Evolutionary conservation across 116 monocot genomes (phyloP), one percentile per base, ranked within the genome.

Genomic region (Trichopus zeylanicus): DNA sequence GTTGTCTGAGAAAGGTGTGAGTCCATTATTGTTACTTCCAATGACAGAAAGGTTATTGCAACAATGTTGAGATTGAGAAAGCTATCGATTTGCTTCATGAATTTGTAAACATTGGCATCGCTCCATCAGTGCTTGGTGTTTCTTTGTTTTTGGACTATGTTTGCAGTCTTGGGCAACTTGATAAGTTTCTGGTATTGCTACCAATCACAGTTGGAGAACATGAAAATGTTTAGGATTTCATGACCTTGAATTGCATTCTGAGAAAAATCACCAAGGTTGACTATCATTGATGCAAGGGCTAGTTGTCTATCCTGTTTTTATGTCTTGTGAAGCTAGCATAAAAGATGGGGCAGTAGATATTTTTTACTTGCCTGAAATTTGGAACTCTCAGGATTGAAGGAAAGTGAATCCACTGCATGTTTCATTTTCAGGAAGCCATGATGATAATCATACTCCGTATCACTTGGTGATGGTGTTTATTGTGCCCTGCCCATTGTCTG

Each of bases 71-170:
- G 57, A 29, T 70, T 23, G 21, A 33, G 26, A 63, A 63, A 56
- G 63, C 63, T 9, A 48, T 56, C 33, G 20, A 25, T 47, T 13
- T 70, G 39, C 63, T 63, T 11, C 27, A 56, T 27, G 63, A 48
- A 34, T 63, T 63, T 56, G 34, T 70, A 19, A 26, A 29, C 18
- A 70, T 29, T 35, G 57, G 33, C 31, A 47, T 56, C 31, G 47
- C 47, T 62, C 70, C 62, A 55, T 62, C 70, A 55, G 48, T 26
- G 7, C 24, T 62, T 46, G 38, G 18, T 22, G 62, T 70, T 47
- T 70, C 62, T 70, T 26, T 55, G 0, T 56, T 70, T 18, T 31
- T 70, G 2, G 70, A 70, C 15, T 47, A 62, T 54, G 12, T 70
- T 37, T 55, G 55, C 18, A 46, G 55, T 37, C 62, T 62, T 62